Evolutionary conservation across 2,329 filamentous ascomycete species (phyloP), one percentile per base, ranked within the genome.

Genomic region (Penicillium verrucosum): DNA sequence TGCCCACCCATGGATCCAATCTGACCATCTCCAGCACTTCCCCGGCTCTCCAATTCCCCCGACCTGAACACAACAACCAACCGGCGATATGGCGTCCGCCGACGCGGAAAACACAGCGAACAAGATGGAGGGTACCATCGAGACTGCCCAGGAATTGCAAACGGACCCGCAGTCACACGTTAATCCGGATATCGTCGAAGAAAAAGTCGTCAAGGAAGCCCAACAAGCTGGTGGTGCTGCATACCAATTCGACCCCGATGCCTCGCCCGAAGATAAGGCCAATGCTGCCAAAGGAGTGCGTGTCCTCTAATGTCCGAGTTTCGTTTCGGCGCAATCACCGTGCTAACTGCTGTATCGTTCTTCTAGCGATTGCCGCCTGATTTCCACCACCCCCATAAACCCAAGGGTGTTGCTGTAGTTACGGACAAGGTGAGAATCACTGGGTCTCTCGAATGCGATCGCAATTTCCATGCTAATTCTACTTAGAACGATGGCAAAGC

Each of bases 191-290:
- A 85, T 87, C 61, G 89, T 89, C 32, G 83, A 96, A 76, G 81
- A 84, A 64, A 84, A 84, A 66, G 82, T 97, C 47, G 81, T 96
- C 27, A 80, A 89, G 52, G 87, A 96, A 73, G 90, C 90, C 64
- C 85, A 82, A 68, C 88, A 89, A 67, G 90, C 88, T 12, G 94
- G 94, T 41, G 85, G 89, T 25, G 78, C 87, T 30, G 92, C 91
- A 61, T 94, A 89, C 72, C 84, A 87, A 60, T 99, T 97, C 77
- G 84, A 99, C 70, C 91, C 94, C 0, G 78, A 96, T 78, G 92
- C 92, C 41, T 87, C 82, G 42, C 82, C 88, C 0, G 90, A 92
- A 72, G 82, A 96, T 74, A 99, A 99, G 80, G 87, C 84, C 59
- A 88, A 88, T 32, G 89, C 92, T 71, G 87, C 89, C 23, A 81